Conservation (phyloP, 1,284 basidiomycete species). For the Trametes polyzona region DNA sequence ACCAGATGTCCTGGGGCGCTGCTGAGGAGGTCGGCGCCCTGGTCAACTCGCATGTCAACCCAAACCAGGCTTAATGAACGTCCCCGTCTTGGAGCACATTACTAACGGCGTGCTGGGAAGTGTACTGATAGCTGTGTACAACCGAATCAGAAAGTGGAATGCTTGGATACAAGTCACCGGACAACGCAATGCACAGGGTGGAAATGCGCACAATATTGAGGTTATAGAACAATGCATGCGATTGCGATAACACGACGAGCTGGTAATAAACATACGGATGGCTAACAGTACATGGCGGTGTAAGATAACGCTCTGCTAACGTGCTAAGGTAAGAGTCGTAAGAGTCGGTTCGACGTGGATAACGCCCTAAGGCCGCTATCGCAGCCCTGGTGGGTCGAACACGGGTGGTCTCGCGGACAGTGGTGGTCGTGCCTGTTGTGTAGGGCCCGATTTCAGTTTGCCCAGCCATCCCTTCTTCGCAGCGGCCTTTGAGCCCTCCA, state of each 20-base stretch:
- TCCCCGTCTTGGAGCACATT: no score
- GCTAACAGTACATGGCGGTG: constrained; percentile 21
- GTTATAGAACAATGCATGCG: constrained; percentile 9
- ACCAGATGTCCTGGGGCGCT: constrained; percentile 76
- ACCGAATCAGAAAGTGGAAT: no score
- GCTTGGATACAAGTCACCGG: neutral
- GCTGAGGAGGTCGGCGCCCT: constrained; percentile 47
- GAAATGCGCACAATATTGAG: constrained; percentile 1
- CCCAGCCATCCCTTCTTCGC: constrained; percentile 39
- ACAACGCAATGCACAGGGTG: neutral
- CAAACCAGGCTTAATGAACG: constrained; percentile 3
- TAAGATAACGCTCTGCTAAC: constrained; percentile 16
- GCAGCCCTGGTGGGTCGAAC: constrained; percentile 26
- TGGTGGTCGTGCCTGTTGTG: constrained; percentile 17
- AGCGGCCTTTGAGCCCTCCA: constrained; percentile 19
- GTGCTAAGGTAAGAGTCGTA: neutral
- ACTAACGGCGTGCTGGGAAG: neutral
- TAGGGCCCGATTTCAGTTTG: constrained; percentile 32
- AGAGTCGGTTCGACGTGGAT: no score
- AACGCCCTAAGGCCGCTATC: constrained; percentile 9
- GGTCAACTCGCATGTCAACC: constrained; percentile 17
- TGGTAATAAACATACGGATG: constrained; percentile 26
- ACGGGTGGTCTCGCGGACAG: constrained; percentile 22
- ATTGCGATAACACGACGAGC: constrained; percentile 20
- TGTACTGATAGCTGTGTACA: neutral